Evolutionary conservation across 768 basidiomycete genomes (phyloP), one percentile per base, ranked within the genome.

Genomic region (Fomitopsis pulvina): DNA sequence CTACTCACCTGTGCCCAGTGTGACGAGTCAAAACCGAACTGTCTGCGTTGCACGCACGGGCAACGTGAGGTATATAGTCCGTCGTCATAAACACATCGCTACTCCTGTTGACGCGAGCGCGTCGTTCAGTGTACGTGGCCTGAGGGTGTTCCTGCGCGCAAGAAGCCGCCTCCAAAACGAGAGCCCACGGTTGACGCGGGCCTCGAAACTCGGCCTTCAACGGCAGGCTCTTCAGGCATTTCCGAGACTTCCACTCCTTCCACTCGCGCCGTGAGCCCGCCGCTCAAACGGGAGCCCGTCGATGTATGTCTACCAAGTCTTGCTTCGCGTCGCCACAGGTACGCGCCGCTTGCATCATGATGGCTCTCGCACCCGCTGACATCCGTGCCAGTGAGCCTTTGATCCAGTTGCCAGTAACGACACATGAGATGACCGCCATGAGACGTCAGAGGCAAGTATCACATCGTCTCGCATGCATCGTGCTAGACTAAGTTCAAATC

Each of bases 21-120:
- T 67, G 93, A 94, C 65, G 93, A 97, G 69, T 78, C 78, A 11
- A 89, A 92, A 63, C 93, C 92, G 48, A 78, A 76, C 50, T 95
- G 92, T 70, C 81, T 82, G 73, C 81, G 91, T 29, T 95, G 92
- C 60, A 79, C 82, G 22, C 88, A 90, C 66, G 85, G 87, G 9
- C 86, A 91, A 60, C 76, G 90, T 66, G 87, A 91, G 58, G 89
- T 88, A 66, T 47, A 81, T 66, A 12, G 18, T 37, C 4, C n/a
- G n/a, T 18, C 9, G 14, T 14, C 9, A 20, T 34, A n/a, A 16
- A 20, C 30, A n/a, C n/a, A n/a, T 7, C 30, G 18, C 16, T 16
- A 12, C 30, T 11, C 12, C 24, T 8, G 12, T 24, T 22, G 41
- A 34, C 41, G 39, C 45, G 41, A 39, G 43, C 32, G 22, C 28